phyloP scores from a whole-genome alignment of 2,329 filamentous ascomycete species.

The Golovinomyces cichoracearum region DNA sequence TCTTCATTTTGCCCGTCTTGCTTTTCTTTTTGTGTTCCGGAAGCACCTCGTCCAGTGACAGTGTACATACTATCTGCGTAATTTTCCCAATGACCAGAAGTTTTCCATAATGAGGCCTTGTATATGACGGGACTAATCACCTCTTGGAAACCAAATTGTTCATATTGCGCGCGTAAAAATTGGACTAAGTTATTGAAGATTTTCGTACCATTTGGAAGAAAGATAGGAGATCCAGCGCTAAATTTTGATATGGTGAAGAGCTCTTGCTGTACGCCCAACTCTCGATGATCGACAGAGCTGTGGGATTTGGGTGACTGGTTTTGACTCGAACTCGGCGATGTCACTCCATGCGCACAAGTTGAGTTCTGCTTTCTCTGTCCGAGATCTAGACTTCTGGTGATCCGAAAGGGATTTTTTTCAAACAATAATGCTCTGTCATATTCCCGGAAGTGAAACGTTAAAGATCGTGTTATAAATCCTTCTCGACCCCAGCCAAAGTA shows the following conservation, averaged over 20 bases:
- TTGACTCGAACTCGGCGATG: neutral
- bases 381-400: neutral
- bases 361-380: neutral
- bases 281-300: slow-evolving; percentile 25
- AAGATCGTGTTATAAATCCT: too few species aligned
- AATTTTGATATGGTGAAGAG: slow-evolving; percentile 57
- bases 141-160: slow-evolving; percentile 63
- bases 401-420: neutral
- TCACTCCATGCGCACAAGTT: neutral
- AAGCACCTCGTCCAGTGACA: slow-evolving; percentile 27
- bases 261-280: slow-evolving; percentile 37
- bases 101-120: slow-evolving; percentile 66
- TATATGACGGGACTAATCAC: slow-evolving; percentile 79
- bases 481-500: too few species aligned
- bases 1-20: slow-evolving; percentile 34
- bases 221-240: slow-evolving; percentile 65
- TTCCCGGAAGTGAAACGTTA: neutral
- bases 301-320: neutral
- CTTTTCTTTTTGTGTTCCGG: slow-evolving; percentile 14
- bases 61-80: slow-evolving; percentile 85
- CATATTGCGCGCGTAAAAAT: slow-evolving; percentile 63
- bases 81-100: slow-evolving; percentile 67
- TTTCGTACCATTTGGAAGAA: slow-evolving; percentile 55
- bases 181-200: slow-evolving; percentile 64
- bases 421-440: neutral